Evolutionary conservation across 352 stramenopile genomes (phyloP).

Genomic region (Globisporangium middletonii): DNA sequence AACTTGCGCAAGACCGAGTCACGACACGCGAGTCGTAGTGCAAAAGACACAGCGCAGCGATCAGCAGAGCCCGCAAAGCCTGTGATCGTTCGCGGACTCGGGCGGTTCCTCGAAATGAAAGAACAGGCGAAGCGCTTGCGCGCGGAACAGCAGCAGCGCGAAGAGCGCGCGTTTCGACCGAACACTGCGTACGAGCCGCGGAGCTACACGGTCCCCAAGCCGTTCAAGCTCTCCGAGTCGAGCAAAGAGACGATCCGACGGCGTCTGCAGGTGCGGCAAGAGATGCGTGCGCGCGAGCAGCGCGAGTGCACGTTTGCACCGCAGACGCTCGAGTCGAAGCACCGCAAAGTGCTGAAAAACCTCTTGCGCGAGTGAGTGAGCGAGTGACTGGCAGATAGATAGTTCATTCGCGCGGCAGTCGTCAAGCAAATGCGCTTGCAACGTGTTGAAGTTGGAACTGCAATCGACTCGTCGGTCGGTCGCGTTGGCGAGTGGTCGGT

Average conservation of each 20-base stretch:
- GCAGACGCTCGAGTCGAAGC: conserved; percentile 46
- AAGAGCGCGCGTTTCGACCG: conserved; percentile 55
- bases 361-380: conserved; percentile 28
- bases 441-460: no score
- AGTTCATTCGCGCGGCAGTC: not conserved
- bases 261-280: conserved; percentile 32
- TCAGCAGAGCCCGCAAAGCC: conserved; percentile 17
- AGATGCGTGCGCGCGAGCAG: conserved; percentile 46
- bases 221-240: conserved; percentile 64
- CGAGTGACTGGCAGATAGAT: not conserved
- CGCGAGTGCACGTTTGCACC: conserved; percentile 60
- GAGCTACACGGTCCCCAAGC: conserved; percentile 68
- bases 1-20: conserved; percentile 28
- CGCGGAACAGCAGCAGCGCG: conserved; percentile 52
- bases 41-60: no score
- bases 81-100: conserved; percentile 76
- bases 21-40: no score
- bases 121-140: conserved; percentile 64
- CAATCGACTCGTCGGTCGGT: no score
- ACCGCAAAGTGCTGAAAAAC: conserved; percentile 42
- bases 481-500: no score
- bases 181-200: conserved; percentile 56
- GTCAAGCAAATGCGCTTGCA: not conserved
- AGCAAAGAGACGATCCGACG: conserved; percentile 47
- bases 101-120: conserved; percentile 68